Evolutionary conservation across 192 early-diverging fungal genomes (phyloP), one percentile per base, ranked within the genome.

Genomic region (Mortierella antarctica): DNA sequence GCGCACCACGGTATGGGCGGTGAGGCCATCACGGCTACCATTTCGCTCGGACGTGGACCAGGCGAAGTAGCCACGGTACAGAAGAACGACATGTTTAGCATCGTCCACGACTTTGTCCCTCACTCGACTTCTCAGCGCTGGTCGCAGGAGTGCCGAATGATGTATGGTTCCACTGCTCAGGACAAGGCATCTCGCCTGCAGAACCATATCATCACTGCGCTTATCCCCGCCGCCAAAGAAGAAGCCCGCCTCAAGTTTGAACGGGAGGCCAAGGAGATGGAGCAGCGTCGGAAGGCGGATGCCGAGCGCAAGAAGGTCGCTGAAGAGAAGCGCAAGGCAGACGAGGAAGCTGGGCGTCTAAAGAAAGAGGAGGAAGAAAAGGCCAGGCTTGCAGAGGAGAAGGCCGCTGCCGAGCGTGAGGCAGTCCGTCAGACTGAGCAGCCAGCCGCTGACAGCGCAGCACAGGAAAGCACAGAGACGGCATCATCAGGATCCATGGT

Each of bases 71-170:
- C 72, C 49, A 10, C 58, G 62, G 55, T 62, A 74, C 17, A 67
- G 21, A 73, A 74, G 18, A 70, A 62, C 40, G 83, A 88, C 39
- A 80, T 84, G 20, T 80, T 88, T 39, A 62, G 88, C 12, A 80
- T 89, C 2, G 84, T 96, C 41, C 92, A 95, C 54, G 86, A 87
- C 20, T 95, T 91, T 82, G 84, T 83, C 45, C 91, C 93, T 10
- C 74, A 89, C 71, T 86, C 88, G n/a, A 94, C 93, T 11, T 71
- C 84, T 10, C 93, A 96, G 76, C 88, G 97, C 0, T 97, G 95
- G 95, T 84, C 88, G 31, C 94, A 98, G 80, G 97, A 97, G 76
- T 92, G 89, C 17, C 86, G 89, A 7, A 88, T 97, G 88, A 84
- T 95, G 85, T 94, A 91, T 81, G 93, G 95, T 18, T 67, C 73